Percentiles rank a stretch among this genome's conserved stretches.
Conservation (phyloP, 805 yeast species). For the Candida coquimbonensis region DNA sequence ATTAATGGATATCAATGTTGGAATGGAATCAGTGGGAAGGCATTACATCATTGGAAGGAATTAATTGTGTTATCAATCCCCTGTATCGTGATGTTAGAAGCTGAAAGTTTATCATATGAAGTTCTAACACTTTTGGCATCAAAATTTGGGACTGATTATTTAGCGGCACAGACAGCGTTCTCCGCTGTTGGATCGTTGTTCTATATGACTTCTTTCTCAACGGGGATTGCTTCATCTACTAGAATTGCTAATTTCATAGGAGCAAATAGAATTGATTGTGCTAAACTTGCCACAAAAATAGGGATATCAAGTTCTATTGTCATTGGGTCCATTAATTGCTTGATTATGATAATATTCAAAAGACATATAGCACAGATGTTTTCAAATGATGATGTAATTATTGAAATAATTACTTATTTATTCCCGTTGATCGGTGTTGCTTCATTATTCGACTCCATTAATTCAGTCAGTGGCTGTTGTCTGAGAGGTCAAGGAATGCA, state of each 20-base stretch:
- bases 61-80: constrained; percentile 56
- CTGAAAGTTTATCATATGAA: constrained; percentile 72
- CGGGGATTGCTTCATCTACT: constrained; percentile 64
- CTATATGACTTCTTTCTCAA: constrained; percentile 67
- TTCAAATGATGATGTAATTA: constrained; percentile 54
- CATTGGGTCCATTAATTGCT: constrained; percentile 45
- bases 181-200: constrained; percentile 58
- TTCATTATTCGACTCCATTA: constrained; percentile 65
- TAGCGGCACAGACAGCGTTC: constrained; percentile 71
- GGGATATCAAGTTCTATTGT: constrained; percentile 35
- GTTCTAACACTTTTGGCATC: constrained; percentile 63
- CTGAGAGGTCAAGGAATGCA: constrained; percentile 85
- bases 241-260: constrained; percentile 71
- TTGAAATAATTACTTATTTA: constrained; percentile 42
- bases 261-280: constrained; percentile 40
- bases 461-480: constrained; percentile 73
- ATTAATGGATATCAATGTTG: constrained; percentile 61
- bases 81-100: constrained; percentile 68
- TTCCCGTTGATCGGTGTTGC: constrained; percentile 59
- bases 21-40: constrained; percentile 32
- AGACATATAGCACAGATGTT: constrained; percentile 48
- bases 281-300: constrained; percentile 37
- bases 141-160: constrained; percentile 55
- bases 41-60: constrained; percentile 45
- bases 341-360: constrained; percentile 42